These are phyloP conservation scores for Prosopis cineraria DNA, from an alignment of 306 rosid genomes.

Conservation along the genomic window DNA sequence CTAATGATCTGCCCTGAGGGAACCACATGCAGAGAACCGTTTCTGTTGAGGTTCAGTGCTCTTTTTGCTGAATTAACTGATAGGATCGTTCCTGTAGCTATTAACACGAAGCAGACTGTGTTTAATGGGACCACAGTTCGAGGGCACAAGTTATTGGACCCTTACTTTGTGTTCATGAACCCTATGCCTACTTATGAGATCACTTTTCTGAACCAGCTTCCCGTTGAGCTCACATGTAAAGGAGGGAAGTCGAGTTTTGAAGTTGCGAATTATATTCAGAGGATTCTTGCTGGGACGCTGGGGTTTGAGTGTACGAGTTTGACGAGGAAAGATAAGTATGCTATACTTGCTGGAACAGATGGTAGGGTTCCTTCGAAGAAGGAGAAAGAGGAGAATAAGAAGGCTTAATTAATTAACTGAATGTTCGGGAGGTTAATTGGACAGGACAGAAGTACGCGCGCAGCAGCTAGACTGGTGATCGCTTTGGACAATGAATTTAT, in stretches of 20 bases:
- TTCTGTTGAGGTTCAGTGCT: slow-evolving; percentile 79
- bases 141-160: slow-evolving; percentile 74
- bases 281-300: slow-evolving; percentile 74
- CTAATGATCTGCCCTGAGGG: slow-evolving; percentile 80
- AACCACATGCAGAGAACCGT: slow-evolving; percentile 86
- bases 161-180: slow-evolving; percentile 92
- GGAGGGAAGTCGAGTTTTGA: too few species aligned
- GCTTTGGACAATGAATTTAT: too few species aligned
- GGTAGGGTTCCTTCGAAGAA: slow-evolving; percentile 64
- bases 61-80: slow-evolving; percentile 83
- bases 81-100: slow-evolving; percentile 89
- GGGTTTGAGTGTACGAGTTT: slow-evolving; percentile 89
- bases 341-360: slow-evolving; percentile 85
- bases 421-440: too few species aligned
- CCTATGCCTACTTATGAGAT: too few species aligned
- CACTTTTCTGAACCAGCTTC: too few species aligned
- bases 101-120: slow-evolving; percentile 82
- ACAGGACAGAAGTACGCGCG: too few species aligned
- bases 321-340: slow-evolving; percentile 88
- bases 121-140: slow-evolving; percentile 78
- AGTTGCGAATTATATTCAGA: slow-evolving; percentile 83
- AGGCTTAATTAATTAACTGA: not conserved
- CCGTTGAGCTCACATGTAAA: too few species aligned
- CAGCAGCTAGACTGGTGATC: too few species aligned
- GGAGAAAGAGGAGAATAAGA: slow-evolving; percentile 20